Percentiles rank a stretch among this genome's conserved stretches.
phyloP scores from a whole-genome alignment of 768 basidiomycete species.

The Asterophora parasitica region DNA sequence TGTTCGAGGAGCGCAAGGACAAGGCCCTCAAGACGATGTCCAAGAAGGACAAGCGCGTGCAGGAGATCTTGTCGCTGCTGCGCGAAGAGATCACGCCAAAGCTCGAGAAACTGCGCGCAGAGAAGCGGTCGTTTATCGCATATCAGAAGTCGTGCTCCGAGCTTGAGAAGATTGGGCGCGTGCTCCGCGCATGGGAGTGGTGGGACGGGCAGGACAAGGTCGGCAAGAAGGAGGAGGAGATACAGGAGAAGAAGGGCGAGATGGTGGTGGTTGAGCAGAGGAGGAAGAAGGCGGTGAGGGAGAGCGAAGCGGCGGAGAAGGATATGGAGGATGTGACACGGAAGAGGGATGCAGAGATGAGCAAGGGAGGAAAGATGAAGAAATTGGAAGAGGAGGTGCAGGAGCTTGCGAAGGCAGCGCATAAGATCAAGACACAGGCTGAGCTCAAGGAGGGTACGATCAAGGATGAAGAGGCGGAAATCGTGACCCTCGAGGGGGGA shows the following conservation, averaged over 20 bases:
- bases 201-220: slow-evolving; percentile 51
- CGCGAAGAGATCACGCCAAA: slow-evolving; percentile 93
- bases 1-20: slow-evolving; percentile 99
- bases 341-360: slow-evolving; percentile 80
- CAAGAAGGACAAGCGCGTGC: slow-evolving; percentile 95
- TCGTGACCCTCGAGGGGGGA: slow-evolving; percentile 47
- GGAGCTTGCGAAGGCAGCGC: slow-evolving; percentile 71
- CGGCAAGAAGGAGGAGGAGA: slow-evolving; percentile 50
- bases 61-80: slow-evolving; percentile 78
- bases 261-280: slow-evolving; percentile 41
- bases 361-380: slow-evolving; percentile 90
- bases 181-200: slow-evolving; percentile 90
- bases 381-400: slow-evolving; percentile 78
- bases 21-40: slow-evolving; percentile 94
- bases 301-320: slow-evolving; percentile 61
- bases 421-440: slow-evolving; percentile 79
- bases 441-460: slow-evolving; percentile 77
- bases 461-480: slow-evolving; percentile 68
- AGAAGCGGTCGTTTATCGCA: slow-evolving; percentile 84
- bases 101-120: slow-evolving; percentile 80
- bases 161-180: slow-evolving; percentile 78
- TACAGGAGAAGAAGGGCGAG: slow-evolving; percentile 45
- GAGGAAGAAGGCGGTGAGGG: slow-evolving; percentile 46
- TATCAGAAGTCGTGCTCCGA: slow-evolving; percentile 89
- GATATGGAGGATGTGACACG: slow-evolving; percentile 62